Base-by-base conservation (phyloP, 2,329 filamentous ascomycete genomes). In the Mycosphaerella sp. region DNA sequence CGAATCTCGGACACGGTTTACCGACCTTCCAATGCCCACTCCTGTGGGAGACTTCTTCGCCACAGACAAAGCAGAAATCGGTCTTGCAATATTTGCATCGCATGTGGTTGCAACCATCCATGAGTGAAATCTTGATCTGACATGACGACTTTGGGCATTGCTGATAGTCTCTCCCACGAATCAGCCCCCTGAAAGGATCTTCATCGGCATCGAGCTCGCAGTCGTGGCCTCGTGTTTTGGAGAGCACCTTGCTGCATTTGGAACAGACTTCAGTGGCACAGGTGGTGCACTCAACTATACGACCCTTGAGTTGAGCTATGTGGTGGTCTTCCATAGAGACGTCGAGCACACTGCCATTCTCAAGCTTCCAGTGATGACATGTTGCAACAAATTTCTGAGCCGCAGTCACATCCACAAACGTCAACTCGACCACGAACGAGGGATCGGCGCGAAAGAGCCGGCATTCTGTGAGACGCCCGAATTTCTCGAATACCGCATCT, bases 41-140 rank as follows among this genome's bases (percentile, higher is more conserved):
- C n/a, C 3, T 10, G 14, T 44, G 39, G 10, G 17, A 25, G 10
- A 35, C 48, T 16, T 39, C 40, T 30, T 37, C 17, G 18, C 41
- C 48, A 34, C 48, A 50, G n/a, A 37, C 21, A 21, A 50, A 50
- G 48, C 48, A 50, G 21, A 50, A 50, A 13, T 18, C 17, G 3
- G 48, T 50, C 6, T 16, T 13, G 27, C 48, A 50, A 12, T 14
- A 27, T 6, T 9, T n/a, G 17, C 48, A 50, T 9, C 18, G 17
- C 27, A 37, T 17, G 14, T 39, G 34, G 32, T 50, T 50, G 25
- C 48, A 50, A 18, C 48, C 48, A 21, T 44, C 40, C 30, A 18
- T 14, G 17, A 39, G 48, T n/a, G 28, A 39, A 14, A 42, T 35
- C 28, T 42, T 42, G 40, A 35, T 30, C 40, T 42, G 30, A 25